Conservation (phyloP, 495 filamentous ascomycete species). For the Cercophora sp. region DNA sequence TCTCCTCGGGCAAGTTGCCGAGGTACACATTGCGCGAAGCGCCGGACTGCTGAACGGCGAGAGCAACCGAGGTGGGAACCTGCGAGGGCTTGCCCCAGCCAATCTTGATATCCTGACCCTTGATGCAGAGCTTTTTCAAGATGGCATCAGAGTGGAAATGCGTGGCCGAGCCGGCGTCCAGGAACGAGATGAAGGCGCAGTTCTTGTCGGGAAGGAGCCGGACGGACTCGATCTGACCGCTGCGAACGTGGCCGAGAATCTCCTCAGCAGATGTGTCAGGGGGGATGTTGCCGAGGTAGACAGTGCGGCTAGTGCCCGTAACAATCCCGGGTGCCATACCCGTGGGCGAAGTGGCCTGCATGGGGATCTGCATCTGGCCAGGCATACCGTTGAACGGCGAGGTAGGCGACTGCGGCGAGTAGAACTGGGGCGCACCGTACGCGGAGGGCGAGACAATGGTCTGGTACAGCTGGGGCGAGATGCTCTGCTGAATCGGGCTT, state of each 20-base stretch:
- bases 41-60: slow-evolving; percentile 94
- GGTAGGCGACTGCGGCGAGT: slow-evolving; percentile 81
- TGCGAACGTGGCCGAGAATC: slow-evolving; percentile 93
- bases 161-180: slow-evolving; percentile 92
- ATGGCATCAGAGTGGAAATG: slow-evolving; percentile 99
- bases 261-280: slow-evolving; percentile 98
- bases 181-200: slow-evolving; percentile 98
- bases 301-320: slow-evolving; percentile 89
- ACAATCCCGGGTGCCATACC: slow-evolving; percentile 71
- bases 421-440: slow-evolving; percentile 69
- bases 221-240: slow-evolving; percentile 97
- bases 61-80: slow-evolving; percentile 92
- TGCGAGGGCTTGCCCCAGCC: slow-evolving; percentile 99
- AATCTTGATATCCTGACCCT: slow-evolving; percentile 98
- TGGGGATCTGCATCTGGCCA: slow-evolving; percentile 46
- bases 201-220: slow-evolving; percentile 97
- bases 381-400: slow-evolving; percentile 64
- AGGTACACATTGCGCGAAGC: slow-evolving; percentile 98
- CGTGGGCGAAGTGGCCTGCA: slow-evolving; percentile 61
- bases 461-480: slow-evolving; percentile 74
- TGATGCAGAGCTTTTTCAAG: slow-evolving; percentile 96
- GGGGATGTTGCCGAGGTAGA: slow-evolving; percentile 96
- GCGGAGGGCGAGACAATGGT: slow-evolving; percentile 72
- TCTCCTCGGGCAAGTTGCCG: slow-evolving; percentile 86
- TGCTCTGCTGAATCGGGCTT: slow-evolving; percentile 48